phyloP scores from a whole-genome alignment of 2,329 filamentous ascomycete species.

The Colletotrichum lentis region DNA sequence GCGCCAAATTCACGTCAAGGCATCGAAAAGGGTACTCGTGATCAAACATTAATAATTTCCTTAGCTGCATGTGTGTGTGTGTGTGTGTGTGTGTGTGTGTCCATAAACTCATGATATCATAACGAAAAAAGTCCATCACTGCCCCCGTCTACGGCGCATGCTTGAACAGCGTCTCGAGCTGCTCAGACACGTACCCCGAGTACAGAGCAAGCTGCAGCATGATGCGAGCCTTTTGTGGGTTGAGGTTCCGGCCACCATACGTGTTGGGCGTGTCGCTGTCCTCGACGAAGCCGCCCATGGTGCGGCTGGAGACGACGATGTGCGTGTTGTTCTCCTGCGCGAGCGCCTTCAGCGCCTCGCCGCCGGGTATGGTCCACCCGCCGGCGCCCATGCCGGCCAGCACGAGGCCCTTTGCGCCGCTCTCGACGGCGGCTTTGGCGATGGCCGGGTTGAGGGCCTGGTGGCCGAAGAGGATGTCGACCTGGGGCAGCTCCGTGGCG shows the following conservation, averaged over 20 bases:
- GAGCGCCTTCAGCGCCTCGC: conserved; percentile 52
- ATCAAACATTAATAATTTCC: not conserved
- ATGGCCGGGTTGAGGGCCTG: conserved; percentile 60
- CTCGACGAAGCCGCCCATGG: conserved; percentile 62
- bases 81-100: not conserved
- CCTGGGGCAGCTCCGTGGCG: conserved; percentile 55
- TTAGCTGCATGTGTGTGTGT: too few species aligned
- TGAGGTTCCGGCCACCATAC: conserved; percentile 60
- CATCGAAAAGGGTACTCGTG: not conserved
- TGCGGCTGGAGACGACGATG: conserved; percentile 60
- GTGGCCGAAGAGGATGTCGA: conserved; percentile 65
- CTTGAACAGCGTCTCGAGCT: conserved; percentile 34
- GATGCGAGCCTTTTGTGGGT: conserved; percentile 64
- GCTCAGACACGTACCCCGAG: conserved; percentile 22
- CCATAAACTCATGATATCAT: conserved; percentile 14
- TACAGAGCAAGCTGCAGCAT: conserved; percentile 55
- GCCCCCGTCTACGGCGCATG: conserved; percentile 15
- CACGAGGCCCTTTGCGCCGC: conserved; percentile 63
- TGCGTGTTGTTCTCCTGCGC: conserved; percentile 56
- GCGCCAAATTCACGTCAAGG: too few species aligned
- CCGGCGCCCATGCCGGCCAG: conserved; percentile 65
- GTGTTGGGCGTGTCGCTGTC: conserved; percentile 48
- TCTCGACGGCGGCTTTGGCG: conserved; percentile 57
- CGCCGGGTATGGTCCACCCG: conserved; percentile 53
- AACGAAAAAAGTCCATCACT: not conserved